Base-by-base conservation (phyloP, 177 flowering plant species). In the Tripterygium wilfordii region DNA sequence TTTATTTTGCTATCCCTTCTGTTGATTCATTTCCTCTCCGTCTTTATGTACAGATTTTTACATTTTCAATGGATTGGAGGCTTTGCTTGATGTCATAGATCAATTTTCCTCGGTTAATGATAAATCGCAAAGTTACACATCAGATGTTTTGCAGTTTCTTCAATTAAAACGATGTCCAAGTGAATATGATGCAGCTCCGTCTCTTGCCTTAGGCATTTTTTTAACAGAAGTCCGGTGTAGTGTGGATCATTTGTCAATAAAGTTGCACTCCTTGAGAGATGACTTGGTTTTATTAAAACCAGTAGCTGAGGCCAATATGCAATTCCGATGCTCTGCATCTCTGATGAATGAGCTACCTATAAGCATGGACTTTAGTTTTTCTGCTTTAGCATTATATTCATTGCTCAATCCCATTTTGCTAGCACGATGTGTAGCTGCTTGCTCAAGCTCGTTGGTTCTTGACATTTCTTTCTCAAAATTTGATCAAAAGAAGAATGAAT, bases 101-200 rank as follows among this genome's bases (percentile, higher is more conserved):
- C 66, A 79, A 56, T 61, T 86, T 53, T 72, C 81, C 27, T 48
- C 48, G 10, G 77, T 88, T 51, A 68, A 51, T 29, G 63, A 59
- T 43, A 62, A 68, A 44, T 74, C 91, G 14, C 57, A 60, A 60
- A n/a, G 51, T 54, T 86, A 74, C 60, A 72, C 70, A 7, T 62
- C 74, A 29, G 88, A 88, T 69, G 69, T 84, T 42, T 47, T 53
- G 12, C 80, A 71, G 40, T 88, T 84, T 68, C 58, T 73, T 52
- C 88, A 71, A 55, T 48, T 53, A 35, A 82, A 58, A 63, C 71
- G 47, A 56, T 40, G 40, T 46, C 38, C 54, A 32, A 58, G 57
- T 54, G 71, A 66, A 42, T 45, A 36, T 21, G 20, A 14, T 48
- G 48, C 51, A 28, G 42, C 46, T 44, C 33, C 48, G 15, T 54